These are phyloP conservation scores for Ettlia oleoabundans DNA, from an alignment of 139 green algal genomes.

Conservation along the genomic window DNA sequence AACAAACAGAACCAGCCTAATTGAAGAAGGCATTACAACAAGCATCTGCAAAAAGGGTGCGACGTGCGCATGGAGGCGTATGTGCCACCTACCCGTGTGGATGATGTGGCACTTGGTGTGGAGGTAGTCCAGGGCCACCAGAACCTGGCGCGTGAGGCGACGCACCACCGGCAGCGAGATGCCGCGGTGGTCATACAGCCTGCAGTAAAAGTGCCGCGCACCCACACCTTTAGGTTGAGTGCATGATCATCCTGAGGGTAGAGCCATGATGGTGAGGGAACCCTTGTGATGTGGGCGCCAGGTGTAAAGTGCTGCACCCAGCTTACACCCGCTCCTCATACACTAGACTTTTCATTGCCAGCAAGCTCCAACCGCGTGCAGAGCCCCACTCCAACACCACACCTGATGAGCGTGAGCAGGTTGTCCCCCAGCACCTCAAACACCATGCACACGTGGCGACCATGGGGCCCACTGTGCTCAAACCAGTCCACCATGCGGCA, in stretches of 20 bases:
- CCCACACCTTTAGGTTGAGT: too few relatives aligned
- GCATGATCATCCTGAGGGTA: too few relatives aligned
- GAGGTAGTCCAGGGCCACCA: conserved; percentile 95
- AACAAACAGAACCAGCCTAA: too few relatives aligned
- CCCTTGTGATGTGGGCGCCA: too few relatives aligned
- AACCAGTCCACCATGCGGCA: conserved; percentile 90
- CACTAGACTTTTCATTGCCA: too few relatives aligned
- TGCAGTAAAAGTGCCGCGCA: not conserved
- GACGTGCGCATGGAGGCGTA: not conserved
- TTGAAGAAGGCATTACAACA: too few relatives aligned
- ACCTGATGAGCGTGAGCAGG: conserved; percentile 77
- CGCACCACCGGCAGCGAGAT: conserved; percentile 88
- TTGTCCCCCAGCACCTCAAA: conserved; percentile 95
- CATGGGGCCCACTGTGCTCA: conserved; percentile 92
- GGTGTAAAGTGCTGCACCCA: too few relatives aligned
- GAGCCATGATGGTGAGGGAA: too few relatives aligned
- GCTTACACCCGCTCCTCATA: too few relatives aligned
- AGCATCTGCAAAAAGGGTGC: too few relatives aligned
- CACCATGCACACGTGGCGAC: conserved; percentile 97
- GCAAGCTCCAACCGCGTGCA: too few relatives aligned
- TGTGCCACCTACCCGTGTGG: conserved; percentile 77
- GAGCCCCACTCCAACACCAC: conserved; percentile 40
- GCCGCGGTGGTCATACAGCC: conserved; percentile 63
- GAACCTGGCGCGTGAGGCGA: conserved; percentile 82
- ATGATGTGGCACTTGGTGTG: conserved; percentile 86